These are phyloP conservation scores for Rhododendron mucronatum DNA, from an alignment of 148 eudicot species.

Conservation along the genomic window DNA sequence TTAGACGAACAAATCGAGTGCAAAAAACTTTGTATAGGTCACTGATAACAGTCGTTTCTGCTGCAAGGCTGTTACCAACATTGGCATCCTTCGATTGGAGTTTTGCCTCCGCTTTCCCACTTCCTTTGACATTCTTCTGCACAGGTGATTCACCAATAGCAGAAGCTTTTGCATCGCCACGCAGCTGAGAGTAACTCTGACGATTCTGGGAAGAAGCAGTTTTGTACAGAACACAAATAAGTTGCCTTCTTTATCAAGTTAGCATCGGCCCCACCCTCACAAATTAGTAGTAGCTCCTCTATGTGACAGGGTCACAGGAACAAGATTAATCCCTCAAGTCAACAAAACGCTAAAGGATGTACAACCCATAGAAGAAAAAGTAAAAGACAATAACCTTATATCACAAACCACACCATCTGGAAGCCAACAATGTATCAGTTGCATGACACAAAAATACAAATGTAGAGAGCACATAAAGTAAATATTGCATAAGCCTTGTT, in stretches of 20 bases:
- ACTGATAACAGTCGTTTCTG: conserved; percentile 16
- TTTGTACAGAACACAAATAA: background rate
- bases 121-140: conserved; percentile 16
- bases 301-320: background rate
- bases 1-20: conserved; percentile 42
- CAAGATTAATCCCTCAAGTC: background rate
- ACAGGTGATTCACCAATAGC: conserved; percentile 6
- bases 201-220: conserved; percentile 25
- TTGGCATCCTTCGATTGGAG: conserved; percentile 1
- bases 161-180: conserved; percentile 29
- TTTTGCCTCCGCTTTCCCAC: conserved; percentile 12
- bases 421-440: background rate
- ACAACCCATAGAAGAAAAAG: background rate
- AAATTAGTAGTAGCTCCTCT: background rate
- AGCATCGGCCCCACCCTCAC: background rate
- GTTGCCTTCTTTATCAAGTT: background rate
- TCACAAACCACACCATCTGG: background rate
- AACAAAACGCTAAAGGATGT: background rate
- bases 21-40: conserved; percentile 41
- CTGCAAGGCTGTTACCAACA: conserved; percentile 3
- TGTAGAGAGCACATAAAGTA: background rate
- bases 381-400: background rate
- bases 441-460: background rate
- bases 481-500: background rate
- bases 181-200: conserved; percentile 37